These are phyloP conservation scores for Kwoniella botswanensis DNA, from an alignment of 768 basidiomycete species.

Conservation along the genomic window DNA sequence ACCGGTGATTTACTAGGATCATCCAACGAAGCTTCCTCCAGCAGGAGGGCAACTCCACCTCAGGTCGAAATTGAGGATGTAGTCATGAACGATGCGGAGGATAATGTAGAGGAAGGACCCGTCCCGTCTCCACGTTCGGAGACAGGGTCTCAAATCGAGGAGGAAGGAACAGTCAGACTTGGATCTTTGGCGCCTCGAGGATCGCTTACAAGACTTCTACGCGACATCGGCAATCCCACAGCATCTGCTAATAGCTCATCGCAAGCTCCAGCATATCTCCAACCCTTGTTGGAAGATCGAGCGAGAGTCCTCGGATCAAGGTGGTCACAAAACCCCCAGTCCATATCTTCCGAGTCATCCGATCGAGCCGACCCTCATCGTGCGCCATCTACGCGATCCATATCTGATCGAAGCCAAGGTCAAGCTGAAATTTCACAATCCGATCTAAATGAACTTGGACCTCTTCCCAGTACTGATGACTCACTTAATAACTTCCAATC, in stretches of 20 bases:
- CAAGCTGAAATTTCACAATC: neutral
- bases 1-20: conserved; percentile 13
- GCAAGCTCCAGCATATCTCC: conserved; percentile 3
- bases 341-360: neutral
- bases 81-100: neutral
- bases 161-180: neutral
- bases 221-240: conserved; percentile 16
- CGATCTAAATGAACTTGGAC: conserved; percentile 4
- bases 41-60: neutral
- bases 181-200: conserved; percentile 9
- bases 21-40: neutral
- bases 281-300: conserved; percentile 5
- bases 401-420: neutral
- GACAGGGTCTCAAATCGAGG: neutral
- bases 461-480: neutral
- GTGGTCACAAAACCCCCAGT: neutral
- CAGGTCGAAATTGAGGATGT: neutral
- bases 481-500: neutral
- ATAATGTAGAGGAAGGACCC: neutral
- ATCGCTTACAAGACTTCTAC: conserved; percentile 19
- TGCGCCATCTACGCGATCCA: neutral
- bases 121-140: neutral
- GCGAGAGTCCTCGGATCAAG: conserved; percentile 1
- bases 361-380: neutral
- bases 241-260: neutral